These are phyloP conservation scores for Hypoxylon sp. DNA, from an alignment of 2,329 filamentous ascomycete genomes.

Conservation along the genomic window DNA sequence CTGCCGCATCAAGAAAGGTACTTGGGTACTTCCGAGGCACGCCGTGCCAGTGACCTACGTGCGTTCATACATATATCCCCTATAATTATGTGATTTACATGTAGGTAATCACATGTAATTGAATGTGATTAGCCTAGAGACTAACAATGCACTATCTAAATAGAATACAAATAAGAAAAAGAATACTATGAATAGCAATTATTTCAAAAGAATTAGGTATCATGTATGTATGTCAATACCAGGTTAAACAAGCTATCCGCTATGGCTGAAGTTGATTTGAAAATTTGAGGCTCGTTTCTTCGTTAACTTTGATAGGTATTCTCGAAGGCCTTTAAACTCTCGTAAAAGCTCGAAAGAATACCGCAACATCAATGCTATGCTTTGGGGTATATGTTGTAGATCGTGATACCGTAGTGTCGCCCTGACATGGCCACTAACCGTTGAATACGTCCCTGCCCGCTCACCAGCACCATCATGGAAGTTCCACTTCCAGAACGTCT, in stretches of 20 bases:
- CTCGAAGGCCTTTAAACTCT: constrained; percentile 24
- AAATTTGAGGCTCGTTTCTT: constrained; percentile 32
- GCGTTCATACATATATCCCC: neutral
- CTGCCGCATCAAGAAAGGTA: constrained; percentile 28
- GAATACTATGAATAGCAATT: constrained; percentile 4
- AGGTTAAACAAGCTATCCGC: constrained; percentile 17
- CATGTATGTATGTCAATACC: constrained; percentile 23
- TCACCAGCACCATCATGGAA: constrained; percentile 11
- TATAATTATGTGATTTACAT: too few species aligned
- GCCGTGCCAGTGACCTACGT: neutral
- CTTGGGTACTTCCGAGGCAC: constrained; percentile 8
- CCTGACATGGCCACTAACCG: constrained; percentile 23
- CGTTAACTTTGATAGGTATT: constrained; percentile 31
- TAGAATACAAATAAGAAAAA: neutral
- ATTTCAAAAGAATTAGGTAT: neutral
- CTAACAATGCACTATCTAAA: neutral
- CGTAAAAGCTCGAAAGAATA: constrained; percentile 22
- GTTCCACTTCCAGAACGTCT: constrained; percentile 21
- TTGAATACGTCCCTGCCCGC: constrained; percentile 9
- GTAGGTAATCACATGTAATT: neutral
- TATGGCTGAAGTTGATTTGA: constrained; percentile 20
- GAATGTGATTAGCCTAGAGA: neutral
- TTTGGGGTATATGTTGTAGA: constrained; percentile 46
- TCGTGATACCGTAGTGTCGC: constrained; percentile 31
- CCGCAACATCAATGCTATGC: constrained; percentile 37